Percentiles rank a stretch among this genome's conserved stretches.
phyloP scores from a whole-genome alignment of 768 basidiomycete genomes.

The Amanita pseudoporphyria region DNA sequence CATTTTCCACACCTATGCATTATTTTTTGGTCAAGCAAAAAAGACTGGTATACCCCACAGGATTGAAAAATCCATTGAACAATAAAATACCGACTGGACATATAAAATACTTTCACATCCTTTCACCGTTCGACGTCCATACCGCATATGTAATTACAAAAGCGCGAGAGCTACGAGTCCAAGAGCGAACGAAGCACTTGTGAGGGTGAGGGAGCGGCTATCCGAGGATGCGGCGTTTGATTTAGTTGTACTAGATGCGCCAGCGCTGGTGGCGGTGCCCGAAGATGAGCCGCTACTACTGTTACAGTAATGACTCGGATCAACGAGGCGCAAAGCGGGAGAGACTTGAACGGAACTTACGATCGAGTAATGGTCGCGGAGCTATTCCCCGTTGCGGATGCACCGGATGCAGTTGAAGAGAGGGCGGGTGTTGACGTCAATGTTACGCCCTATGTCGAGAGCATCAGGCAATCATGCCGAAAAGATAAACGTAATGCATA shows the following conservation, averaged over 20 bases:
- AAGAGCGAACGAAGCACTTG: not conserved
- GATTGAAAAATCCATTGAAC: too few relatives aligned
- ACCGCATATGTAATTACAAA: not conserved
- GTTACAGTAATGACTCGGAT: not conserved
- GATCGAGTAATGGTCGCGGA: not conserved
- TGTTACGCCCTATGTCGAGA: slow-evolving; percentile 39
- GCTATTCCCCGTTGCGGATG: not conserved
- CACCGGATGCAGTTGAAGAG: slow-evolving; percentile 8
- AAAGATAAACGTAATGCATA: not conserved
- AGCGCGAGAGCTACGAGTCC: not conserved
- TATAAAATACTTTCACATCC: too few relatives aligned
- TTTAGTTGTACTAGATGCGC: not conserved
- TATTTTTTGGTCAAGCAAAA: too few relatives aligned
- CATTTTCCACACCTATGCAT: too few relatives aligned
- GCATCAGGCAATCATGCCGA: not conserved
- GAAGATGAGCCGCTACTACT: not conserved
- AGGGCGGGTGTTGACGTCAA: slow-evolving; percentile 25
- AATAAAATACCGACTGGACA: too few relatives aligned
- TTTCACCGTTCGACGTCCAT: too few relatives aligned
- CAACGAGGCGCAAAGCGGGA: not conserved
- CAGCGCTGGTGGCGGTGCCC: not conserved
- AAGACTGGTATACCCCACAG: too few relatives aligned
- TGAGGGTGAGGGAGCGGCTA: not conserved
- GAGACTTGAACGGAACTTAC: not conserved
- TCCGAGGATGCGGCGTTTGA: not conserved